Conservation (phyloP, 2,329 filamentous ascomycete genomes). For the Fusarium sp. region DNA sequence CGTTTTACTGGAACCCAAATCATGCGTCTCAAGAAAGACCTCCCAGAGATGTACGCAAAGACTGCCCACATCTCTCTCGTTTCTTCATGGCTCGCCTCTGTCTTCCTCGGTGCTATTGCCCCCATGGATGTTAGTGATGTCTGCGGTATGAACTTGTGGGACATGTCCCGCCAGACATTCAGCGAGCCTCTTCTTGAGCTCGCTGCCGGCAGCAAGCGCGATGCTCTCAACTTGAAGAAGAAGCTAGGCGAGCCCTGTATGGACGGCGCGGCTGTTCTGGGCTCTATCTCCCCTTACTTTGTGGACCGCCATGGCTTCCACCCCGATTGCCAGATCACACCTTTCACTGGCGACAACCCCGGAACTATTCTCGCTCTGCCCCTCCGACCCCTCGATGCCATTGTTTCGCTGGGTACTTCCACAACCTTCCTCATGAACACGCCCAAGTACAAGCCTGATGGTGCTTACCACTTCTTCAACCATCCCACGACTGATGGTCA, state of each 20-base stretch:
- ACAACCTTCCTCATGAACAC: slow-evolving; percentile 99
- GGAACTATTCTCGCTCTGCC: slow-evolving; percentile 93
- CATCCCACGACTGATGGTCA: slow-evolving; percentile 89
- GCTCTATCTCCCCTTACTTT: slow-evolving; percentile 82
- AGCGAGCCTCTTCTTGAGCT: slow-evolving; percentile 79
- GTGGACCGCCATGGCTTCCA: slow-evolving; percentile 81
- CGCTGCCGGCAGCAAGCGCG: slow-evolving; percentile 73
- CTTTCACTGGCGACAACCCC: slow-evolving; percentile 96
- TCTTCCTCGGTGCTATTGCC: slow-evolving; percentile 86
- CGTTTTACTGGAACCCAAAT: slow-evolving; percentile 99
- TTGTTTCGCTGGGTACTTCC: slow-evolving; percentile 93
- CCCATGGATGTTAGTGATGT: slow-evolving; percentile 95
- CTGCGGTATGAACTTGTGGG: slow-evolving; percentile 97
- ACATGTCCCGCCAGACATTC: slow-evolving; percentile 80
- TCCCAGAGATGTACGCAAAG: slow-evolving; percentile 82
- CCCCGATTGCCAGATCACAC: slow-evolving; percentile 77
- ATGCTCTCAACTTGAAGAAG: slow-evolving; percentile 70
- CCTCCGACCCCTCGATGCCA: slow-evolving; percentile 87
- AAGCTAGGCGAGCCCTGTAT: slow-evolving; percentile 85
- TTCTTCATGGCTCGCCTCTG: slow-evolving; percentile 91
- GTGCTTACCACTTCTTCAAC: slow-evolving; percentile 97
- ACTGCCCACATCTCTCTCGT: slow-evolving; percentile 92
- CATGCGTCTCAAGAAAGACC: slow-evolving; percentile 82
- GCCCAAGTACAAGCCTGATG: slow-evolving; percentile 87
- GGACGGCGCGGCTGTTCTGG: slow-evolving; percentile 84